Conservation (phyloP, 2,329 filamentous ascomycete species). For the Davidsoniella virescens region DNA sequence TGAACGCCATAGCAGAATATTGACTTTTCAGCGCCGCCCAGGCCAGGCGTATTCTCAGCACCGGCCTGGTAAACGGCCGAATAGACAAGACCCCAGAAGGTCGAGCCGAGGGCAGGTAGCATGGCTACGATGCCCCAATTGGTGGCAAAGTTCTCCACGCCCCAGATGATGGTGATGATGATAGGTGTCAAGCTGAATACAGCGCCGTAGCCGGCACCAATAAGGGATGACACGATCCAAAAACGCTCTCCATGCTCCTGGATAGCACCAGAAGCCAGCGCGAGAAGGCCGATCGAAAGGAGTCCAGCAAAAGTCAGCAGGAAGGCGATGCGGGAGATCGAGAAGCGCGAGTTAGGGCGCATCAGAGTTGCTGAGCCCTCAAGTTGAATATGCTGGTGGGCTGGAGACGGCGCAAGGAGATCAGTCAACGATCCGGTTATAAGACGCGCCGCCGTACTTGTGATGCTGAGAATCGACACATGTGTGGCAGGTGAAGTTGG, state of each 20-base stretch:
- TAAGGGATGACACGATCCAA: conserved; percentile 66
- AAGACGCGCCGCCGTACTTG: conserved; percentile 81
- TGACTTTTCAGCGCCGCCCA: conserved; percentile 23
- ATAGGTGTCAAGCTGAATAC: conserved; percentile 82
- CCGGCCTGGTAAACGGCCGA: conserved; percentile 61
- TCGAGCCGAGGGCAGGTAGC: conserved; percentile 73
- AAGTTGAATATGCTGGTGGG: conserved; percentile 40
- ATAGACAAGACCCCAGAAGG: conserved; percentile 84
- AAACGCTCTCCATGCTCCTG: conserved; percentile 66
- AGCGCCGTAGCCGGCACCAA: conserved; percentile 86
- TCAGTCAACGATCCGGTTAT: conserved; percentile 80
- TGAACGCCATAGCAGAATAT: conserved; percentile 62
- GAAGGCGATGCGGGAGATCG: conserved; percentile 64
- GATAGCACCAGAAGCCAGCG: conserved; percentile 59
- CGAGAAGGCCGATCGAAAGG: conserved; percentile 58
- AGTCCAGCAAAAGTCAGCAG: conserved; percentile 59
- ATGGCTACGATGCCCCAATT: conserved; percentile 95
- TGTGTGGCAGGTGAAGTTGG: conserved; percentile 63
- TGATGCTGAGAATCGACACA: conserved; percentile 80
- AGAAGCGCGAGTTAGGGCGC: conserved; percentile 25
- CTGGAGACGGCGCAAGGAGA: conserved; percentile 55
- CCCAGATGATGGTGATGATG: conserved; percentile 94
- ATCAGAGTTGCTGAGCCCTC: conserved; percentile 16
- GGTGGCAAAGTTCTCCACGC: conserved; percentile 94
- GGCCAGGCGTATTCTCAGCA: conserved; percentile 27